Base-by-base conservation (phyloP, 2,329 filamentous ascomycete genomes). In the Didymosphaeria variabile region DNA sequence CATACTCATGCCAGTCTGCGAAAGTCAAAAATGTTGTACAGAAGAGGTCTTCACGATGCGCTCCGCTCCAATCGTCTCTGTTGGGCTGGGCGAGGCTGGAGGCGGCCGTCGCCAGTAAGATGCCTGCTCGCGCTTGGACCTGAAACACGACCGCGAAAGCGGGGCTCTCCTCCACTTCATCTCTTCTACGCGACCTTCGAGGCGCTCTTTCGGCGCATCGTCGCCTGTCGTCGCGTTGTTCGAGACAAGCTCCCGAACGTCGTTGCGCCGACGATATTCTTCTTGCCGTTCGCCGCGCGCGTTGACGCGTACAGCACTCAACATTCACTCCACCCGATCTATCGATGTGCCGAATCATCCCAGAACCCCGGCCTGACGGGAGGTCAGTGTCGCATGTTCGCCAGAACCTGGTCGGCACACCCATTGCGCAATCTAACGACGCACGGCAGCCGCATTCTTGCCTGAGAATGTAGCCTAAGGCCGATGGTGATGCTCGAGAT, bases 221-320 rank as follows among this genome's bases (percentile, higher is more conserved):
- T 67, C 62, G 68, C 76, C 75, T 76, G 65, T 78, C 70, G 68
- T 76, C 68, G 70, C 61, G 61, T 71, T 49, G 63, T 66, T 63
- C 70, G 57, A 64, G 62, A 46, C 60, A 47, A 32, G 45, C 61
- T 68, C 63, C 55, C 68, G 60, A 58, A 72, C 72, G 42, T 55
- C 59, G 60, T 61, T 57, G 60, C 63, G 57, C 64, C 65, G 56
- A 32, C 63, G 21, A 57, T 44, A 17, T 36, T 36, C 38, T 56
- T 61, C 29, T 65, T 58, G 34, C 57, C 64, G 60, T 58, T 58
- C 44, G 61, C 59, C 57, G 60, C 53, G 57, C 61, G 36, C 60
- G 53, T 60, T 63, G 65, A 61, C 67, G 68, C 68, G 66, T 67
- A 60, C 56, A 44, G 21, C 57, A 55, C 51, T 47, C 55, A 42